Percentiles rank a stretch among this genome's conserved stretches.
phyloP scores from a whole-genome alignment of 208 protist genomes.

The Leishmania tropica region DNA sequence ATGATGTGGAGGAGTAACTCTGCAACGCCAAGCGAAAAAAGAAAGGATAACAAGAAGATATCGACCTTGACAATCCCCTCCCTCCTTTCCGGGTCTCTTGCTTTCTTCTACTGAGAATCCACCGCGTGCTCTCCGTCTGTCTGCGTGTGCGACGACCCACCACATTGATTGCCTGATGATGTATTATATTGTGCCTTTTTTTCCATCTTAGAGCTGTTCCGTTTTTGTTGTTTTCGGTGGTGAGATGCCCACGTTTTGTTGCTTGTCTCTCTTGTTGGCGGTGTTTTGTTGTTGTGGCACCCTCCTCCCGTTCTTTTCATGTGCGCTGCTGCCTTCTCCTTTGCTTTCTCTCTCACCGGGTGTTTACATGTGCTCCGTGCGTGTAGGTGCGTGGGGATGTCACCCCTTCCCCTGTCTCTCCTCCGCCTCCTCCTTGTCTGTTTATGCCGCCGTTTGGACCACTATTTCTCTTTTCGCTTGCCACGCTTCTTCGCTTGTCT shows the following conservation, averaged over 20 bases:
- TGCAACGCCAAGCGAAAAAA: not conserved
- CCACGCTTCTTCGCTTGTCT: not conserved
- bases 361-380: not conserved
- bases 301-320: not conserved
- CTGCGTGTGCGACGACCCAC: not conserved
- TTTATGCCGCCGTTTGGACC: not conserved
- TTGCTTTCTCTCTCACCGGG: not conserved
- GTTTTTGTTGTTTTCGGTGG: not conserved
- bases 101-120: not conserved
- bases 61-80: not conserved
- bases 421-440: not conserved
- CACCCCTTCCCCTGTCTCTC: not conserved
- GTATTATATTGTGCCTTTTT: not conserved
- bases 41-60: not conserved
- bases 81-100: not conserved
- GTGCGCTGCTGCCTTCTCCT: too few relatives aligned
- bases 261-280: not conserved
- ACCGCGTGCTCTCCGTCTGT: not conserved
- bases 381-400: not conserved
- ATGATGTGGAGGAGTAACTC: not conserved
- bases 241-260: not conserved
- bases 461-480: not conserved
- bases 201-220: not conserved
- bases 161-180: not conserved
- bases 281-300: not conserved